Percentiles rank a stretch among this genome's conserved stretches.
Conservation (phyloP, 495 filamentous ascomycete genomes). For the Penicillium cinerascens region DNA sequence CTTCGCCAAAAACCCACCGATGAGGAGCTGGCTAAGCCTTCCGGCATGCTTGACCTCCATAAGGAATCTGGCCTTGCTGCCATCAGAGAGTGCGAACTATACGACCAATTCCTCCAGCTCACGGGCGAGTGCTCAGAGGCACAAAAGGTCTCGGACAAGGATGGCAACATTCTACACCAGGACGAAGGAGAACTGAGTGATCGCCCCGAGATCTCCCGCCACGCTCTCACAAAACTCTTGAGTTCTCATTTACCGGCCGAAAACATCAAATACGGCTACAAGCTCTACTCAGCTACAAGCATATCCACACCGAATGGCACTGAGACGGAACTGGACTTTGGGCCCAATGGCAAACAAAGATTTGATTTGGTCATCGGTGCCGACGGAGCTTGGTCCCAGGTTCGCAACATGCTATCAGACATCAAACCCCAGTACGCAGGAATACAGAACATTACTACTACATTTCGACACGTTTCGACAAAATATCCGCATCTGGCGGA, state of each 20-base stretch:
- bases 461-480: conserved; percentile 15
- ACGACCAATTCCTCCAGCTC: conserved; percentile 39
- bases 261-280: conserved; percentile 45
- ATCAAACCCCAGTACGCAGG: conserved; percentile 49
- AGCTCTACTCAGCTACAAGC: conserved; percentile 19
- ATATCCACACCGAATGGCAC: not conserved
- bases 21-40: conserved; percentile 30
- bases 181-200: conserved; percentile 16
- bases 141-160: conserved; percentile 29
- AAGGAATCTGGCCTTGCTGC: conserved; percentile 48
- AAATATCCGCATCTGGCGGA: conserved; percentile 27
- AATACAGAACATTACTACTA: conserved; percentile 24
- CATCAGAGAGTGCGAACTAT: conserved; percentile 49
- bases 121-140: conserved; percentile 34
- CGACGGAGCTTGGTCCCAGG: conserved; percentile 59
- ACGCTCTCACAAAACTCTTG: conserved; percentile 38
- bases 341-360: conserved; percentile 12
- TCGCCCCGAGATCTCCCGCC: conserved; percentile 48
- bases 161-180: conserved; percentile 36
- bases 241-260: conserved; percentile 32
- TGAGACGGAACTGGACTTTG: conserved; percentile 31
- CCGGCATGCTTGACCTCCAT: conserved; percentile 58
- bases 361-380: conserved; percentile 60
- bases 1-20: conserved; percentile 34
- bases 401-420: conserved; percentile 46